Percentiles rank a stretch among this genome's conserved stretches.
Conservation (phyloP, 2,329 filamentous ascomycete species). For the Paecilomyces formosus region DNA sequence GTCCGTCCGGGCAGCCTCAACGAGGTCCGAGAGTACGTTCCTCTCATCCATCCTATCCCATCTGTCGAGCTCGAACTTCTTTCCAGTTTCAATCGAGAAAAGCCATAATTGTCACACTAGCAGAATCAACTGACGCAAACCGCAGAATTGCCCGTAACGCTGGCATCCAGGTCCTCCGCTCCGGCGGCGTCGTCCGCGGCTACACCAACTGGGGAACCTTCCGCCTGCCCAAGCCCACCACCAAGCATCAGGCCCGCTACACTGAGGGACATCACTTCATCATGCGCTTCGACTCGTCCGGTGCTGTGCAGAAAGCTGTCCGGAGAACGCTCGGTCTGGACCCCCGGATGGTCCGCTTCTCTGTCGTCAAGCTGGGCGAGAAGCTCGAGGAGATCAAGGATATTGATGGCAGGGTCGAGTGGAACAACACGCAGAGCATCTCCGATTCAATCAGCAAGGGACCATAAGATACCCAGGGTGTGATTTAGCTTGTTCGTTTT, state of each 20-base stretch:
- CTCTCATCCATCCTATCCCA: conserved; percentile 6
- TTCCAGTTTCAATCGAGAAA: not conserved
- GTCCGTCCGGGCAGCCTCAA: conserved; percentile 82
- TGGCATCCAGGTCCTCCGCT: conserved; percentile 72
- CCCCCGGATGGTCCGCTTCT: conserved; percentile 81
- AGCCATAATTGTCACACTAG: not conserved
- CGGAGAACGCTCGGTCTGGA: conserved; percentile 72
- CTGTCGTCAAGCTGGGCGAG: conserved; percentile 75
- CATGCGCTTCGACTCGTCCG: conserved; percentile 85
- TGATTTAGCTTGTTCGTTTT: conserved; percentile 3
- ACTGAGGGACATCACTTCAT: conserved; percentile 91
- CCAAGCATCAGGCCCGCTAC: conserved; percentile 76
- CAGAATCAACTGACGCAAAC: not conserved
- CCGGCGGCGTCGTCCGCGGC: conserved; percentile 83
- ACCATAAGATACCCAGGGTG: not conserved
- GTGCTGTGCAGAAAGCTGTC: conserved; percentile 65
- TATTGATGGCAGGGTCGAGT: conserved; percentile 48
- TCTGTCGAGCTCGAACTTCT: not conserved
- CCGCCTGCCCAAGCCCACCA: conserved; percentile 70
- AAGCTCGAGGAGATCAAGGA: conserved; percentile 56
- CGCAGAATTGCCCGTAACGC: conserved; percentile 77
- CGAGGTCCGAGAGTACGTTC: conserved; percentile 87
- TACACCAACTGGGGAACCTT: conserved; percentile 94
- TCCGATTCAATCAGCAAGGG: conserved; percentile 15
- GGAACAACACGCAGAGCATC: conserved; percentile 33